Conservation (phyloP, 306 rosid species). For the Dryas alaskensis region DNA sequence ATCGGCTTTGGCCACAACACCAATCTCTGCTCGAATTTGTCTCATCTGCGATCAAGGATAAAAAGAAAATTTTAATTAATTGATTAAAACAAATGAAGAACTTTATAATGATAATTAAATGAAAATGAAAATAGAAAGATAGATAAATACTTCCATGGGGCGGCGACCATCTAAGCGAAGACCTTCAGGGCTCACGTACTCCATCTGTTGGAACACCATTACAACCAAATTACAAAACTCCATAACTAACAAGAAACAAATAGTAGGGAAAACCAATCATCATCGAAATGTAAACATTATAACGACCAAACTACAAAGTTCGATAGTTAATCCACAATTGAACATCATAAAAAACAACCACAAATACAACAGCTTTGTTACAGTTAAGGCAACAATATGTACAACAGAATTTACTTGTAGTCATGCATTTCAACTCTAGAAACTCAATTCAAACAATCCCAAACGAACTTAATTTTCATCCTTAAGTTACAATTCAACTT, state of each 20-base stretch:
- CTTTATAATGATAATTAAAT: neutral
- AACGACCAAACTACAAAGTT: neutral
- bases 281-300: neutral
- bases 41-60: conserved; percentile 55
- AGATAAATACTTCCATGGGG: conserved; percentile 40
- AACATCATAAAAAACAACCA: no score
- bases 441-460: neutral
- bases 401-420: neutral
- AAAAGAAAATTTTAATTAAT: neutral
- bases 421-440: neutral
- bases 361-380: neutral
- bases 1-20: conserved; percentile 80
- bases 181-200: conserved; percentile 87
- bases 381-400: neutral
- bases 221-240: neutral
- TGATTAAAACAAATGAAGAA: neutral
- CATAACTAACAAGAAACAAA: neutral
- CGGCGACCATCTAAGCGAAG: conserved; percentile 92
- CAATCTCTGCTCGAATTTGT: conserved; percentile 85
- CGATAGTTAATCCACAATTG: neutral
- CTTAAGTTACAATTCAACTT: neutral
- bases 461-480: neutral
- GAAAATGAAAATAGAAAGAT: neutral
- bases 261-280: neutral
- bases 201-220: conserved; percentile 43